Base-by-base conservation (phyloP, 176 grass and related monocot species). In the Cenchrus fungigraminus region DNA sequence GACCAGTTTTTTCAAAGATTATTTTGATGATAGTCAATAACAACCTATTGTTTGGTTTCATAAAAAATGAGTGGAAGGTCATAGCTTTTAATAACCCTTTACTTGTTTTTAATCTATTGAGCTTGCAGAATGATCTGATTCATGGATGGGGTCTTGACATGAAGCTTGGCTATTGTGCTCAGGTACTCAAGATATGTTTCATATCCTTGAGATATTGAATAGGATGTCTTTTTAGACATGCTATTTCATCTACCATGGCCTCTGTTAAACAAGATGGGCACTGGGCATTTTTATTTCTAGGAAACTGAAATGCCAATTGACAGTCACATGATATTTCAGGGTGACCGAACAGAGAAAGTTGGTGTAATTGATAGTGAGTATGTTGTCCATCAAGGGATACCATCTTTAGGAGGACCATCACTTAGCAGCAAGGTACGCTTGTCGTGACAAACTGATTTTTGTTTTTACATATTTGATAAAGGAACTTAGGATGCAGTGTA, bases 71-170 rank as follows among this genome's bases (percentile, higher is more conserved):
- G n/a, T 49, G 25, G 22, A 86, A 4, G 13, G 79, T 59, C n/a
- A 6, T 12, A 68, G 29, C 17, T 63, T 13, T 75, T 29, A 4
- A 6, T 78, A 79, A 25, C 9, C n/a, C 20, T 19, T 15, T 44
- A 9, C 34, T 65, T 73, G 28, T 77, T 73, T 25, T 28, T 13
- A 29, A 51, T 25, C 20, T 62, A 28, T 59, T 11, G 6, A 28
- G 15, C 22, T 56, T 88, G 80, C 83, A 98, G 96, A 98, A 98
- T 74, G 96, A 98, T 79, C 52, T 98, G 73, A 91, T 98, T 92
- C 96, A 98, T 85, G 96, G 96, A 76, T 98, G 96, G 96, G 96
- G 96, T 66, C 87, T 98, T 87, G 96, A 98, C 83, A 98, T 98
- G 96, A 98, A 95, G 59, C 89, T 95, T 68, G 96, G 96, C 55